Percentiles rank a stretch among this genome's conserved stretches.
These are phyloP conservation scores for Pterocarpus santalinus DNA, from an alignment of 306 rosid genomes.

Conservation along the genomic window DNA sequence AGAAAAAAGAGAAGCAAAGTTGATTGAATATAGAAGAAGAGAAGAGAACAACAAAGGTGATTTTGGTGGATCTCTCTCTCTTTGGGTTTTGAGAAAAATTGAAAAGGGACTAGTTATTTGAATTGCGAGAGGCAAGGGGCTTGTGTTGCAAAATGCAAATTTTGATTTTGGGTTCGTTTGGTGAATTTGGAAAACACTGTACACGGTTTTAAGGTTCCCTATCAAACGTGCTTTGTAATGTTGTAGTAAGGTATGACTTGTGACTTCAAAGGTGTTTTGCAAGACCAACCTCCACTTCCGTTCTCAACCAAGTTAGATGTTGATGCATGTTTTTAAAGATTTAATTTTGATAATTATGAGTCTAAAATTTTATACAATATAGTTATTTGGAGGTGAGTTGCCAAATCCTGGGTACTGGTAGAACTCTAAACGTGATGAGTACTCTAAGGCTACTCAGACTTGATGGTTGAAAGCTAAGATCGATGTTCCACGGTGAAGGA, in stretches of 20 bases:
- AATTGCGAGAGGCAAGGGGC: neutral
- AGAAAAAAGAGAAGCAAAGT: slow-evolving; percentile 21
- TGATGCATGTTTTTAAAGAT: neutral
- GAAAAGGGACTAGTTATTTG: too few relatives aligned
- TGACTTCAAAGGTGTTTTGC: slow-evolving; percentile 1
- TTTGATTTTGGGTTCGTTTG: neutral
- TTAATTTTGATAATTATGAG: too few relatives aligned
- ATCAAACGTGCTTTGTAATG: slow-evolving; percentile 27
- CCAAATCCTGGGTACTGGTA: too few relatives aligned
- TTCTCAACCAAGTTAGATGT: neutral
- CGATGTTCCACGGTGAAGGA: too few relatives aligned
- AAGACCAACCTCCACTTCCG: neutral
- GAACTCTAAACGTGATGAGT: too few relatives aligned
- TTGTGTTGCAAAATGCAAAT: neutral
- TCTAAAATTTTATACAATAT: too few relatives aligned
- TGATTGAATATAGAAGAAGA: slow-evolving; percentile 43
- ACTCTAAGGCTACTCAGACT: too few relatives aligned
- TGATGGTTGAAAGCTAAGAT: too few relatives aligned
- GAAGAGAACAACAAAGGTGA: neutral
- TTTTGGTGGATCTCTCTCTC: slow-evolving; percentile 49
- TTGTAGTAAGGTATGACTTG: neutral
- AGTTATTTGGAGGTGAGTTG: too few relatives aligned
- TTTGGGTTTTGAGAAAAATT: neutral
- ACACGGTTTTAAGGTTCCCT: neutral
- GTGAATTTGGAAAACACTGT: neutral